Percentiles rank a stretch among this genome's conserved stretches.
Evolutionary conservation across 331 rosid genomes (phyloP).

Genomic region (Acacia pycnantha): DNA sequence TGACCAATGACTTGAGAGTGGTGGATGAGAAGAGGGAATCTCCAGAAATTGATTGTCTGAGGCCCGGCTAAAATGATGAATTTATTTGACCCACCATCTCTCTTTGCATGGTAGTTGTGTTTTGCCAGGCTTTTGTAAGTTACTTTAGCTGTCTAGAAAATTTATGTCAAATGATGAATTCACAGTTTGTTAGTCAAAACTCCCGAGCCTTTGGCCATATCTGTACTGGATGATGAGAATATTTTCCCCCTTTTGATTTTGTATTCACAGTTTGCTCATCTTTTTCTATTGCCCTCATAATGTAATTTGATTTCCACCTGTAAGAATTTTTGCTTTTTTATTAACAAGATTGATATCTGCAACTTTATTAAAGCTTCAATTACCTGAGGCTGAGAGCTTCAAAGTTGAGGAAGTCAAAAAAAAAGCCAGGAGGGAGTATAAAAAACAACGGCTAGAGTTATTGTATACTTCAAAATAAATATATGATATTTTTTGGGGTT

Average conservation of each 20-base stretch:
- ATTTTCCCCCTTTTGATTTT: background rate
- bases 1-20: conserved; percentile 30
- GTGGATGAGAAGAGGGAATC: conserved; percentile 36
- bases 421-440: background rate
- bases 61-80: background rate
- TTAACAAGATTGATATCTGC: conserved; percentile 21
- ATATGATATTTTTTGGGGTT: no score
- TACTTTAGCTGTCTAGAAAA: conserved; percentile 35
- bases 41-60: conserved; percentile 3
- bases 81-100: conserved; percentile 28
- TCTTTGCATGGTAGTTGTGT: conserved; percentile 23
- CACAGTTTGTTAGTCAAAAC: conserved; percentile 21
- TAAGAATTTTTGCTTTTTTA: conserved; percentile 22
- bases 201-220: conserved; percentile 28
- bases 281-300: conserved; percentile 1
- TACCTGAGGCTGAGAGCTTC: background rate
- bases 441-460: background rate
- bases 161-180: conserved; percentile 25
- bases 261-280: conserved; percentile 24
- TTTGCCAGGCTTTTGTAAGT: conserved; percentile 38
- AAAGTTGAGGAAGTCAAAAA: background rate
- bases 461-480: background rate
- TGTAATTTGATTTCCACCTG: conserved; percentile 36
- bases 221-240: conserved; percentile 19
- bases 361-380: background rate